Evolutionary conservation across 352 stramenopile genomes (phyloP).

Genomic region (Globisporangium camurandrum): DNA sequence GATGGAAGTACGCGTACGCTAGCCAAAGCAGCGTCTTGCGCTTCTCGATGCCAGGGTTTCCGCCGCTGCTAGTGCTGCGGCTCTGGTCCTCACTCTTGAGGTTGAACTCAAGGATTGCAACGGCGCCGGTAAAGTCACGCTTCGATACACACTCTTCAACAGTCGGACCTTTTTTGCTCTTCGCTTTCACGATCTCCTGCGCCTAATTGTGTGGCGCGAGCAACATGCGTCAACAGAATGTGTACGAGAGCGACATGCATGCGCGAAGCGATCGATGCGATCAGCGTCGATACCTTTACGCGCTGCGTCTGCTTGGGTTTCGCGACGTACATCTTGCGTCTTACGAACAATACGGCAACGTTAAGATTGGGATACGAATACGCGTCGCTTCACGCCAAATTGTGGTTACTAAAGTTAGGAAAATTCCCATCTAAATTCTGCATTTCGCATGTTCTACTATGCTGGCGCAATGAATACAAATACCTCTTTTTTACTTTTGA

Average conservation of each 20-base stretch:
- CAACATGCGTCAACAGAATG: background rate
- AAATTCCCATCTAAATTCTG: too few relatives aligned
- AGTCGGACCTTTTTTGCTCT: constrained; percentile 71
- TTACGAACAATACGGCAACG: too few relatives aligned
- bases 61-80: constrained; percentile 10
- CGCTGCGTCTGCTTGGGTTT: constrained; percentile 73
- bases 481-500: too few relatives aligned
- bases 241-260: background rate
- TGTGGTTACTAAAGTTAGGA: too few relatives aligned
- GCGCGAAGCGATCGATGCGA: too few relatives aligned
- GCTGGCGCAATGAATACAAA: too few relatives aligned
- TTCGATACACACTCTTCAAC: constrained; percentile 71
- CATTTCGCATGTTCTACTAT: too few relatives aligned
- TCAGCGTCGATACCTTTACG: constrained; percentile 30
- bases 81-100: constrained; percentile 79
- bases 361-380: too few relatives aligned
- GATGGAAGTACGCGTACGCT: constrained; percentile 92
- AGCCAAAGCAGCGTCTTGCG: constrained; percentile 88
- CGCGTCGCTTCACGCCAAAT: too few relatives aligned
- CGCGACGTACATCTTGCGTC: constrained; percentile 62
- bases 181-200: constrained; percentile 57
- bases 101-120: constrained; percentile 93
- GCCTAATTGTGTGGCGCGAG: constrained; percentile 11
- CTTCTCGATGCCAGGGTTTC: too few relatives aligned
- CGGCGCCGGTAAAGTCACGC: constrained; percentile 91